Evolutionary conservation across 805 yeast genomes (phyloP).

Genomic region (Ogataea wickerhamii): DNA sequence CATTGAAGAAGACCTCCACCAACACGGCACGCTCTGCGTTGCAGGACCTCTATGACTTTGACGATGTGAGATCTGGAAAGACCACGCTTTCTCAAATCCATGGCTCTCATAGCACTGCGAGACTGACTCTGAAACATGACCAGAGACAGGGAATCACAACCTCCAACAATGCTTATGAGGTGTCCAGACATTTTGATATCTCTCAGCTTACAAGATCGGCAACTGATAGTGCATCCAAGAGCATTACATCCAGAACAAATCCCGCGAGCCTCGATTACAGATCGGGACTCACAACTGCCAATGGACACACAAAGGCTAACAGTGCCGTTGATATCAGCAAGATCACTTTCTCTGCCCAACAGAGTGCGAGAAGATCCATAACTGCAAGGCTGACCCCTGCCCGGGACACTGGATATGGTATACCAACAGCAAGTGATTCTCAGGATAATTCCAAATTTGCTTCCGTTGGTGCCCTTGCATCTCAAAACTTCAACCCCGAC

Average conservation of each 20-base stretch:
- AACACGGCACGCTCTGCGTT: slow-evolving; percentile 36
- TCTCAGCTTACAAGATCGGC: slow-evolving; percentile 28
- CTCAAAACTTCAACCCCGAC: slow-evolving; percentile 35
- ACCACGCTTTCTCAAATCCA: slow-evolving; percentile 30
- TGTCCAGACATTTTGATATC: slow-evolving; percentile 31
- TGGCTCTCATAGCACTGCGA: slow-evolving; percentile 15
- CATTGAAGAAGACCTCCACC: slow-evolving; percentile 29
- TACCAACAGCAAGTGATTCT: slow-evolving; percentile 40
- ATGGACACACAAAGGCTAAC: slow-evolving; percentile 34
- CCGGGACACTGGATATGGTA: slow-evolving; percentile 29
- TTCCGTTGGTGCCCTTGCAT: slow-evolving; percentile 56
- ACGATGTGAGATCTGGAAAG: slow-evolving; percentile 39
- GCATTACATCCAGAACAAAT: slow-evolving; percentile 43
- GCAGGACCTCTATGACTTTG: slow-evolving; percentile 41
- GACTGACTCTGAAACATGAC: slow-evolving; percentile 4
- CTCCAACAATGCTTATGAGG: slow-evolving; percentile 27
- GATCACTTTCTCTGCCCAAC: slow-evolving; percentile 46
- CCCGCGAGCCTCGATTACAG: slow-evolving; percentile 36
- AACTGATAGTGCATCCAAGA: slow-evolving; percentile 38
- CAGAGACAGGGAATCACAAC: slow-evolving; percentile 22
- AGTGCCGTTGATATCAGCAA: slow-evolving; percentile 50
- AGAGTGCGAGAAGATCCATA: slow-evolving; percentile 32
- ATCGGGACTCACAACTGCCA: slow-evolving; percentile 31
- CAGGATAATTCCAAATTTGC: slow-evolving; percentile 46
- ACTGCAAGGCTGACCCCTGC: slow-evolving; percentile 25